Percentiles rank a stretch among this genome's conserved stretches.
Evolutionary conservation across 2,329 filamentous ascomycete genomes (phyloP).

Genomic region (Xenoacremonium recifei): DNA sequence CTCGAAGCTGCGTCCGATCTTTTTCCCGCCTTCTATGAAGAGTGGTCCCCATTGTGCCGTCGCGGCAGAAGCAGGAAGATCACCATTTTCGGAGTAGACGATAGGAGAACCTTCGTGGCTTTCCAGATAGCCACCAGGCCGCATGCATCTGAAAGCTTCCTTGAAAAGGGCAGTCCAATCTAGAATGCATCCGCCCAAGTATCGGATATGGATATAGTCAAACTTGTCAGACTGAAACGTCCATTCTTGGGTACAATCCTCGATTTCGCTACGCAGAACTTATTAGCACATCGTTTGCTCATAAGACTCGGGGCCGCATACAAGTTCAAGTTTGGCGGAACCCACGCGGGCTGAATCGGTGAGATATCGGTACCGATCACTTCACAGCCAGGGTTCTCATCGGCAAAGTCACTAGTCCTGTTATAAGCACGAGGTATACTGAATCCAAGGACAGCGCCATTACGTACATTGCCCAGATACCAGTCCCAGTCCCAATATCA

Average conservation of each 20-base stretch:
- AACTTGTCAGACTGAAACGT: background rate
- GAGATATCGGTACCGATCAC: background rate
- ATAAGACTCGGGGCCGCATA: background rate
- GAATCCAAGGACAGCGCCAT: too few relatives aligned
- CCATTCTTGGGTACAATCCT: background rate
- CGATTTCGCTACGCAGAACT: background rate
- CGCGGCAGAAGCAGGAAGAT: background rate
- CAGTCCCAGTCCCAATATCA: background rate
- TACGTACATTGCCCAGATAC: background rate
- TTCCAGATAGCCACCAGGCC: constrained; percentile 2
- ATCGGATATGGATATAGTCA: background rate
- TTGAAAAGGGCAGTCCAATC: background rate
- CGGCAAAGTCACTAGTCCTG: background rate
- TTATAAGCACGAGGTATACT: too few relatives aligned
- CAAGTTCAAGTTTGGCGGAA: background rate
- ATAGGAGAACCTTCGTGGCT: background rate
- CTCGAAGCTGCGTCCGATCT: background rate
- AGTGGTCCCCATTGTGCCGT: background rate
- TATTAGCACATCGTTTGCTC: background rate
- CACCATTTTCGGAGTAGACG: background rate
- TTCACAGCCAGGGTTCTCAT: background rate
- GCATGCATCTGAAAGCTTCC: background rate
- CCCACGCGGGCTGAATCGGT: background rate
- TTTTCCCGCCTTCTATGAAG: constrained; percentile 1
- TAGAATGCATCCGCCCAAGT: background rate